Evolutionary conservation across 2,329 filamentous ascomycete species (phyloP), one percentile per base, ranked within the genome.

Genomic region (Paraphaeosphaeria minitans): DNA sequence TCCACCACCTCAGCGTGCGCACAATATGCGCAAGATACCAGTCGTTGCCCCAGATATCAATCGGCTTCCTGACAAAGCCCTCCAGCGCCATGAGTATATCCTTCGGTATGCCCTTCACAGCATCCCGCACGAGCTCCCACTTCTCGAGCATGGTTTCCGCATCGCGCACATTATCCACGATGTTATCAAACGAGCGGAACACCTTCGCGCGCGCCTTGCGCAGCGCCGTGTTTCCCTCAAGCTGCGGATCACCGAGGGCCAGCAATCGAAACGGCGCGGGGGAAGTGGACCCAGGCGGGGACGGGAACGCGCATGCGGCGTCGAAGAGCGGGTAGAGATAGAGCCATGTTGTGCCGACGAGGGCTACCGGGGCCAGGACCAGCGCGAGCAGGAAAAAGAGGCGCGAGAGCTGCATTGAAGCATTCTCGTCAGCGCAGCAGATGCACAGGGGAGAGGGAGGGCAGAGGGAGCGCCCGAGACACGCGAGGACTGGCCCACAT

Each of bases 11-110:
- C 51, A 97, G 78, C 0, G 88, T 90, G 16, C 92, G 86, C 77
- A 96, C 97, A 58, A 97, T 93, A 75, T 99, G 95, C 21, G 91
- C 92, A 33, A 99, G 85, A 77, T 98, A 99, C 71, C 88, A 91
- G 78, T 99, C 95, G 77, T 99, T 99, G 4, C 95, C 95, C 70
- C 93, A 86, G 1, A 97, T 85, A 76, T 99, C 95, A 66, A 99
- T 76, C 19, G 86, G 84, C 79, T 99, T 99, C 64, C 91, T 85
- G 13, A 53, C 27, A 52, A 84, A 80, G 1, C 87, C 88, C 65
- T 87, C 82, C 51, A 93, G 66, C 19, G 88, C 82, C 65, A 86
- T 84, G 7, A 87, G 87, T 2, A 93, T 78, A 74, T 97, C 93
- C 57, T 89, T 61, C 0, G 55, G 57, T 14, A 72, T 58, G 4